These are phyloP conservation scores for Diaporthe sp. DNA, from an alignment of 2,329 filamentous ascomycete genomes.

Conservation along the genomic window DNA sequence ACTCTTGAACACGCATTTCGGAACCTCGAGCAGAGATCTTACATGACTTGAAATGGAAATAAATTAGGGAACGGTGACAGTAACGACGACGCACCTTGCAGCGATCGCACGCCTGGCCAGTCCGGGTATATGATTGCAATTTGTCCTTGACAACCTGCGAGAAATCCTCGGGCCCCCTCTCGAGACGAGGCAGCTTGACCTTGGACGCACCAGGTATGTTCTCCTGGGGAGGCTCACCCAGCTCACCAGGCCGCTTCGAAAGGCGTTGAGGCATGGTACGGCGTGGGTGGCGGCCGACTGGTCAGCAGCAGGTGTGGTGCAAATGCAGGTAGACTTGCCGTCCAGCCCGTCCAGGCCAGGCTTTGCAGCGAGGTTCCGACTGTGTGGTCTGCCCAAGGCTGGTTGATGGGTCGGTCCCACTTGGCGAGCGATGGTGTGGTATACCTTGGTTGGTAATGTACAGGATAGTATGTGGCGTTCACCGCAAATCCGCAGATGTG, in stretches of 20 bases:
- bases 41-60: not conserved
- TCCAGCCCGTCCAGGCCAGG: not conserved
- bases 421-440: not conserved
- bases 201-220: constrained; percentile 50
- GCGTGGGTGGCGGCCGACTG: not conserved
- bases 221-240: constrained; percentile 48
- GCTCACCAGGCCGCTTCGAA: constrained; percentile 59
- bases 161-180: constrained; percentile 63
- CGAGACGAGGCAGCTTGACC: constrained; percentile 63
- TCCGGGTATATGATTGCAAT: constrained; percentile 69
- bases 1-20: not conserved
- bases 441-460: not conserved
- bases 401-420: constrained; percentile 13
- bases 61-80: not conserved
- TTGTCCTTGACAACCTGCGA: constrained; percentile 69
- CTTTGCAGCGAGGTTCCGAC: not conserved
- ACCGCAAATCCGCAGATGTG: constrained; percentile 5
- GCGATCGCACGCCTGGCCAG: constrained; percentile 88
- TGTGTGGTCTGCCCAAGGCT: not conserved
- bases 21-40: not conserved
- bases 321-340: not conserved
- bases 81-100: constrained; percentile 75
- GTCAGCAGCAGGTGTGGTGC: not conserved
- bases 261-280: constrained; percentile 54
- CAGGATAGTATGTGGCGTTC: not conserved